These are phyloP conservation scores for Eucalyptus virginea DNA, from an alignment of 345 rosid genomes.

Conservation along the genomic window DNA sequence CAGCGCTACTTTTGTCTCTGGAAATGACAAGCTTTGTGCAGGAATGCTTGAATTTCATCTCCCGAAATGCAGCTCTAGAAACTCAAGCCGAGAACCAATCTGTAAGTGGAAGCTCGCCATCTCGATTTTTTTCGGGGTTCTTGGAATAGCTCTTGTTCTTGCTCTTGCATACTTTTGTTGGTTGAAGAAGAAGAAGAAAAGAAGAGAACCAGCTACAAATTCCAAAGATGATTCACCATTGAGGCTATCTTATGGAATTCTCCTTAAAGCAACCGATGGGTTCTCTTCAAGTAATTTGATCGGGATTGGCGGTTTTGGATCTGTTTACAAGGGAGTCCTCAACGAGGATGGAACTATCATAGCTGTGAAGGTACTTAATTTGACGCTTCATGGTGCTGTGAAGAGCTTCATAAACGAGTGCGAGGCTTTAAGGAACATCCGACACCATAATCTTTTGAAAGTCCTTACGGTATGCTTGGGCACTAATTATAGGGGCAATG, in stretches of 20 bases:
- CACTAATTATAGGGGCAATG: neutral
- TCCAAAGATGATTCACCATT: neutral
- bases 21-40: conserved; percentile 13
- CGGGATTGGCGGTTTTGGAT: neutral
- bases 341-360: neutral
- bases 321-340: neutral
- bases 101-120: neutral
- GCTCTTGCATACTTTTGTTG: rapidly evolving
- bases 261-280: neutral
- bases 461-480: neutral
- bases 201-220: neutral
- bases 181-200: neutral
- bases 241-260: neutral
- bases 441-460: neutral
- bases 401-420: neutral
- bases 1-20: neutral
- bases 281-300: neutral
- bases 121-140: neutral
- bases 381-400: neutral
- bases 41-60: neutral
- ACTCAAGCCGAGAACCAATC: rapidly evolving
- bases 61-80: neutral
- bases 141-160: neutral
- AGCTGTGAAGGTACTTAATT: neutral
- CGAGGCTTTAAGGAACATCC: neutral